These are phyloP conservation scores for Cryptococcus deneoformans DNA, from an alignment of 1,284 basidiomycete species.

Conservation along the genomic window DNA sequence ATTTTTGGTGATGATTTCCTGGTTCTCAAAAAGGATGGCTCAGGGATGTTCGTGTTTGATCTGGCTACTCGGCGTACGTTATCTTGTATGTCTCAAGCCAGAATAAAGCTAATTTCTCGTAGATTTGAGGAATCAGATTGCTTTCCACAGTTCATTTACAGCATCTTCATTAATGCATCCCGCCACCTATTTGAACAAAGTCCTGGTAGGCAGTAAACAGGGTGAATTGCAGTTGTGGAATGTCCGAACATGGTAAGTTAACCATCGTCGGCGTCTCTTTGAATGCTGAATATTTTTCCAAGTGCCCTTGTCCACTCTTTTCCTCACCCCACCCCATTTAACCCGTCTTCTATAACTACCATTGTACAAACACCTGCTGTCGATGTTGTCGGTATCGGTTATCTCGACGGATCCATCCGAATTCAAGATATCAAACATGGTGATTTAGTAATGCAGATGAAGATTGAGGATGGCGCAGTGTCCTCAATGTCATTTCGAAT, in stretches of 20 bases:
- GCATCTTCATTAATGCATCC: conserved; percentile 86
- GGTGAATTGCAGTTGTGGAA: conserved; percentile 95
- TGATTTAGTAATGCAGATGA: conserved; percentile 81
- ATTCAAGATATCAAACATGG: conserved; percentile 88
- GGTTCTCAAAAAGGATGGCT: conserved; percentile 74
- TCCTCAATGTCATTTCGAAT: conserved; percentile 79
- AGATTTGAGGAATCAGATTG: conserved; percentile 53
- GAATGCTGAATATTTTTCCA: not conserved
- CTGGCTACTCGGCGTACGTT: conserved; percentile 26
- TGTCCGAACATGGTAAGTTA: conserved; percentile 69
- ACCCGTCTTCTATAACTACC: conserved; percentile 62
- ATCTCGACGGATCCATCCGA: conserved; percentile 79
- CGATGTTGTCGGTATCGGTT: conserved; percentile 90
- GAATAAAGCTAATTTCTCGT: not conserved
- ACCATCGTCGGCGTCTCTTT: not conserved
- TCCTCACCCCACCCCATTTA: conserved; percentile 44
- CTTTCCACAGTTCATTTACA: conserved; percentile 63
- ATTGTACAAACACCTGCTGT: conserved; percentile 91
- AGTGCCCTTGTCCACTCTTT: conserved; percentile 54
- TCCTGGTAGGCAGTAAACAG: conserved; percentile 77
- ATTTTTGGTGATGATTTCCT: conserved; percentile 79
- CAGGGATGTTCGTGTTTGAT: conserved; percentile 79
- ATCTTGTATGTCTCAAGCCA: not conserved
- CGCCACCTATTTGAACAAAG: conserved; percentile 95
- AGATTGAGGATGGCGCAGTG: conserved; percentile 74